A percentile compares a stretch with the other conserved stretches of the same genome.
These are phyloP conservation scores for Coriolopsis trogii DNA, from an alignment of 1,284 basidiomycete genomes.

Conservation along the genomic window DNA sequence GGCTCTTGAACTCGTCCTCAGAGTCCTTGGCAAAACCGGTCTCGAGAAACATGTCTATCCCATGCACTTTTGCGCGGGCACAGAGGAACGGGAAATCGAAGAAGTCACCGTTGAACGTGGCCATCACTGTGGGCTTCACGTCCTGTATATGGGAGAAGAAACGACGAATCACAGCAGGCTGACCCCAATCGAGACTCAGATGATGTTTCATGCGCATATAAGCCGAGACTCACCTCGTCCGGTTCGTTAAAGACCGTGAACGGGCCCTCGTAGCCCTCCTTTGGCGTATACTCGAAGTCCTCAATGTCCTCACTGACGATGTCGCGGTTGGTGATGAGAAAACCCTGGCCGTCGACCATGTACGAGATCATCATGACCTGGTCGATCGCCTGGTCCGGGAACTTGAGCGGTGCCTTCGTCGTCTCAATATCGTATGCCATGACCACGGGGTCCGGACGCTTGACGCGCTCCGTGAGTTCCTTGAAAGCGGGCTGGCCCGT, in stretches of 20 bases:
- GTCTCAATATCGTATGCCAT: conserved; percentile 99
- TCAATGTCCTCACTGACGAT: conserved; percentile 98
- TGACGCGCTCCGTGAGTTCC: conserved; percentile 83
- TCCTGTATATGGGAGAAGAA: conserved; percentile 97
- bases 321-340: conserved; percentile 96
- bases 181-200: no score
- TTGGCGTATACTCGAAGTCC: conserved; percentile 99
- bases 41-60: conserved; percentile 96
- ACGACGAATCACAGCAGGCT: conserved; percentile 79
- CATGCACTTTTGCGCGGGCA: conserved; percentile 84
- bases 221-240: conserved; percentile 70
- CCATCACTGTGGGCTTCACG: conserved; percentile 94
- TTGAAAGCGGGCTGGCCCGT: conserved; percentile 82
- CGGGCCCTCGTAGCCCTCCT: conserved; percentile 96
- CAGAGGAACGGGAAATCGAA: conserved; percentile 99
- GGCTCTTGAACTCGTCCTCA: conserved; percentile 96
- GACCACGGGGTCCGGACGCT: conserved; percentile 98
- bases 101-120: conserved; percentile 98
- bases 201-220: no score
- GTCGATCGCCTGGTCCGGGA: conserved; percentile 94
- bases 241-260: conserved; percentile 96
- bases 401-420: conserved; percentile 97
- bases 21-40: conserved; percentile 91
- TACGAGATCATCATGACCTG: conserved; percentile 99
- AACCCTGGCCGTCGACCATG: conserved; percentile 97